Evolutionary conservation across 2,329 filamentous ascomycete species (phyloP).

Genomic region (Hymenotorrendiella dingleyae): DNA sequence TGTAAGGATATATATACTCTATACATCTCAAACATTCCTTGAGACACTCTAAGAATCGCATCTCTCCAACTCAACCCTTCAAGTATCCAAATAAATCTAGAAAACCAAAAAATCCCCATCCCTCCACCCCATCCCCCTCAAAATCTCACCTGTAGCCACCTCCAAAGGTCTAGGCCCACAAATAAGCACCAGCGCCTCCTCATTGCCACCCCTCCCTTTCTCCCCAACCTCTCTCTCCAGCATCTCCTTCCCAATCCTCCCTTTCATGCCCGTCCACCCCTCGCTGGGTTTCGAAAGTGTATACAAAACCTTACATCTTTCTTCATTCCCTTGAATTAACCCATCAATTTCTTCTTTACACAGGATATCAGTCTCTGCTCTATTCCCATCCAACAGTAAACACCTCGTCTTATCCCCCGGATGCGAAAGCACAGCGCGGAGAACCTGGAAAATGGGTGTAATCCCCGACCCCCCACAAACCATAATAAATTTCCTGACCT

Average conservation of each 20-base stretch:
- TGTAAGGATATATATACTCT: no score
- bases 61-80: background rate
- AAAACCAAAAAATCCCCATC: slow-evolving; percentile 74
- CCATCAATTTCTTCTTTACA: slow-evolving; percentile 66
- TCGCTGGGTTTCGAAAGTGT: slow-evolving; percentile 59
- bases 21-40: no score
- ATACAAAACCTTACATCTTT: slow-evolving; percentile 60
- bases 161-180: slow-evolving; percentile 77
- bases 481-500: slow-evolving; percentile 70
- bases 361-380: slow-evolving; percentile 74
- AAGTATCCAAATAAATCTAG: slow-evolving; percentile 35
- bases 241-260: slow-evolving; percentile 59
- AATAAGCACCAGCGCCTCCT: slow-evolving; percentile 67
- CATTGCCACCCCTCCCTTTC: slow-evolving; percentile 37
- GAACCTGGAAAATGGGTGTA: slow-evolving; percentile 84
- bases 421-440: slow-evolving; percentile 67
- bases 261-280: slow-evolving; percentile 62
- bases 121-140: slow-evolving; percentile 61
- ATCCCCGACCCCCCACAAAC: slow-evolving; percentile 85
- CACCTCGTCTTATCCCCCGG: slow-evolving; percentile 59
- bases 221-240: slow-evolving; percentile 52
- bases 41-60: background rate
- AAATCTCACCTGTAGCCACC: slow-evolving; percentile 51
- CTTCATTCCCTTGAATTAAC: slow-evolving; percentile 46
- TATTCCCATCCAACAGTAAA: slow-evolving; percentile 72